These are phyloP conservation scores for Halteria grandinella DNA, from an alignment of 73 alveolate species.

Conservation along the genomic window DNA sequence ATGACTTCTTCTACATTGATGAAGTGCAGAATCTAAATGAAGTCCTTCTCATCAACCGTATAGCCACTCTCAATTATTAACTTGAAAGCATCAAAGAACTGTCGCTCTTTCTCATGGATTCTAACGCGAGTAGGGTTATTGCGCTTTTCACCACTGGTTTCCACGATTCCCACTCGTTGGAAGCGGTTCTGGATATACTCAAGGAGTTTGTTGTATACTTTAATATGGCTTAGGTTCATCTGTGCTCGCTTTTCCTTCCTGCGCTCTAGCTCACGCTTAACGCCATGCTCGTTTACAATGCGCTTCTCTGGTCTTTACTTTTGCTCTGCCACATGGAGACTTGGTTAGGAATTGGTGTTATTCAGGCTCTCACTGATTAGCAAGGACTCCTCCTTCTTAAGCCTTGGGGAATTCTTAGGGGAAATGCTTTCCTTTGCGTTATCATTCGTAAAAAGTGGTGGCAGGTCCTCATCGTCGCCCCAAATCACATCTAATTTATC, in stretches of 20 bases:
- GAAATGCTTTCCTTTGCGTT: no score
- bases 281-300: constrained; percentile 13
- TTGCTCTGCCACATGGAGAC: no score
- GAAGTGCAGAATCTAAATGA: constrained; percentile 21
- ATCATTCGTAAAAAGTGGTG: no score
- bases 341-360: no score
- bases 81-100: constrained; percentile 45
- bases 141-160: not conserved
- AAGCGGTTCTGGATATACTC: constrained; percentile 5
- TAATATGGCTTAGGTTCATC: not conserved
- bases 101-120: constrained; percentile 49
- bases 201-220: constrained; percentile 22
- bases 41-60: constrained; percentile 28
- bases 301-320: no score
- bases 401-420: no score
- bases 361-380: no score
- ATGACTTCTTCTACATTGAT: no score
- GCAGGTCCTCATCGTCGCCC: constrained; percentile 21
- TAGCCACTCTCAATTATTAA: constrained; percentile 33
- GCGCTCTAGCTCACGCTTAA: constrained; percentile 28
- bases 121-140: constrained; percentile 1
- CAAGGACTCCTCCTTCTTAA: no score
- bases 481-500: constrained; percentile 56
- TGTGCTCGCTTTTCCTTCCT: not conserved
- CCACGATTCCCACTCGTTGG: not conserved